These are phyloP conservation scores for Penicillium alfredii DNA, from an alignment of 495 filamentous ascomycete genomes.

Conservation along the genomic window DNA sequence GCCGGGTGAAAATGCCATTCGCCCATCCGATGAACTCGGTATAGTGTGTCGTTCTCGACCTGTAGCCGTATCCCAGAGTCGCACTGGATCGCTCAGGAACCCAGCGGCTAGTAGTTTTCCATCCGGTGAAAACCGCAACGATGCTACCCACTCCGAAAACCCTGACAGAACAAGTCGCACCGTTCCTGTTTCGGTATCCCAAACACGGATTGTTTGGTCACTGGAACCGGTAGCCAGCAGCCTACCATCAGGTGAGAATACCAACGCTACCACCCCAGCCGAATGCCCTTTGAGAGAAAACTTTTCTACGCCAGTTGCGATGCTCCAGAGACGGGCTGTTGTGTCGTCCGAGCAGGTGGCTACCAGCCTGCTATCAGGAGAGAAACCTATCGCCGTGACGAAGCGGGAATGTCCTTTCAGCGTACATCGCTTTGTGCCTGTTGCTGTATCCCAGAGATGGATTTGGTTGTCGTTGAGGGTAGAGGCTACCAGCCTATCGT, in stretches of 20 bases:
- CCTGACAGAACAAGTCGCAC: slow-evolving; percentile 17
- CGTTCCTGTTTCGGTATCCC: slow-evolving; percentile 21
- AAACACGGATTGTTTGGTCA: slow-evolving; percentile 30
- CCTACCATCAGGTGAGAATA: slow-evolving; percentile 19
- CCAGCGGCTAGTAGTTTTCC: slow-evolving; percentile 24
- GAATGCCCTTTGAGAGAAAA: slow-evolving; percentile 12
- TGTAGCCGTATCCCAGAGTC: slow-evolving; percentile 26
- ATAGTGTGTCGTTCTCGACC: slow-evolving; percentile 15
- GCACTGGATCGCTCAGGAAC: slow-evolving; percentile 18
- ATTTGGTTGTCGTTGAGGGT: neutral
- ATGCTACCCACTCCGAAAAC: slow-evolving; percentile 11
- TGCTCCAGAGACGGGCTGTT: slow-evolving; percentile 33
- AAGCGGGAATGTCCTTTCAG: neutral
- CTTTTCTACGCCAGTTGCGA: slow-evolving; percentile 7
- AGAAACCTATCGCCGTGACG: slow-evolving; percentile 23
- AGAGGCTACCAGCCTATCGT: neutral
- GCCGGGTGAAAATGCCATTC: too few species aligned
- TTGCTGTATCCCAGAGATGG: neutral
- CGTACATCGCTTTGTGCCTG: neutral
- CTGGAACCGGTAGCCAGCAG: slow-evolving; percentile 14
- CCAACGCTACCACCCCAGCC: slow-evolving; percentile 10
- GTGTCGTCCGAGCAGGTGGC: slow-evolving; percentile 24
- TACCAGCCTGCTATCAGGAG: slow-evolving; percentile 18
- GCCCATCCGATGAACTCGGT: slow-evolving; percentile 2
- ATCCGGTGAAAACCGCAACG: slow-evolving; percentile 19